Conservation (phyloP, 306 rosid species). For the Morella rubra region DNA sequence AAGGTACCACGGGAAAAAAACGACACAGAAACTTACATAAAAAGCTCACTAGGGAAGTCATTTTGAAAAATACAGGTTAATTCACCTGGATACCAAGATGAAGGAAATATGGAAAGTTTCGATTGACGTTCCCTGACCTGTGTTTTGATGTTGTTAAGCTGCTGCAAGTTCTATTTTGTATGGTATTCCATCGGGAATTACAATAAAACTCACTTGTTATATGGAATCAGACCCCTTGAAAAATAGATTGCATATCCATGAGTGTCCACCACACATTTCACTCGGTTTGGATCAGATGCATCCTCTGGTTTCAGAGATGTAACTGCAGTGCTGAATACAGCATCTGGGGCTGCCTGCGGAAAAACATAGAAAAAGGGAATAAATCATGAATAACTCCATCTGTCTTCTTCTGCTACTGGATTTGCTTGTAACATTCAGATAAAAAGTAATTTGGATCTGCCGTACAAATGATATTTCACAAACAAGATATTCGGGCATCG, state of each 20-base stretch:
- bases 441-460: neutral
- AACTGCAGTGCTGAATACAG: conserved; percentile 97
- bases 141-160: conserved; percentile 16
- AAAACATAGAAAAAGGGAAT: conserved; percentile 22
- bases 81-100: conserved; percentile 75
- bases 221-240: conserved; percentile 90
- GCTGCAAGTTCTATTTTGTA: conserved; percentile 2
- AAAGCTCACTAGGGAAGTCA: neutral
- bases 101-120: conserved; percentile 52
- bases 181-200: neutral
- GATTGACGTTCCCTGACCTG: conserved; percentile 84
- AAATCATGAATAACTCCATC: neutral
- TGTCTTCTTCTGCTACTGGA: too few relatives aligned
- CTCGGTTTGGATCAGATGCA: conserved; percentile 82
- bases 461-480: neutral
- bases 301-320: conserved; percentile 82
- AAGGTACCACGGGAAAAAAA: neutral
- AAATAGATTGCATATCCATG: conserved; percentile 86
- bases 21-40: neutral
- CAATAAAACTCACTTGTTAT: conserved; percentile 63
- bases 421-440: too few relatives aligned
- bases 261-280: conserved; percentile 81
- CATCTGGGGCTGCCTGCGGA: conserved; percentile 84
- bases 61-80: neutral
- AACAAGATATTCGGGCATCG: neutral